Base-by-base conservation (phyloP, 2,329 filamentous ascomycete genomes). In the Massarina eburnea region DNA sequence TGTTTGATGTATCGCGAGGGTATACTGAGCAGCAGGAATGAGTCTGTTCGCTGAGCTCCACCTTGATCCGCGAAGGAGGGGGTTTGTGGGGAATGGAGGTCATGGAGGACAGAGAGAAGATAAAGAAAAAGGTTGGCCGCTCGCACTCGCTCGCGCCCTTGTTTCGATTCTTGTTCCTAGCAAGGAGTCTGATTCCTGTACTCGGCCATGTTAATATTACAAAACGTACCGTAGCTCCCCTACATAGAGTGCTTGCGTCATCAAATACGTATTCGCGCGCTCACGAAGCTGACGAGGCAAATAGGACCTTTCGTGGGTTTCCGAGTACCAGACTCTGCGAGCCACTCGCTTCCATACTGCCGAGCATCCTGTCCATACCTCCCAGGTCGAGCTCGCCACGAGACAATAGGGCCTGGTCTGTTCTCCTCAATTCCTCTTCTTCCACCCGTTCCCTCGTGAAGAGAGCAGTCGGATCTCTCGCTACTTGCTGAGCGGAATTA, bases 11-110 rank as follows among this genome's bases (percentile, higher is more conserved):
- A 60, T 71, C 75, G 75, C 75, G 71, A 71, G 72, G 70, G 71
- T 68, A 76, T 78, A 78, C 76, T 76, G 76, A 78, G 74, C 74
- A 73, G 60, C 69, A 75, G 75, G 75, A 75, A 76, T 74, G 70
- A 64, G 59, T 66, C 73, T 76, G 68, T 72, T 76, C 73, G 57
- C 72, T 71, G 70, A 72, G 74, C 76, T 77, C 76, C 74, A 78
- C 76, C 75, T 76, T 68, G 62, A 64, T 69, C 69, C 73, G 75
- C 75, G 74, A 71, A 62, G 22, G 20, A 32, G 27, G 39, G 24
- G 18, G 36, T 24, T 39, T 8, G 32, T 43, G 29, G 40, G 34
- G 27, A 39, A 21, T 10, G 7, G 20, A 10, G 15, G 42, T n/a
- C n/a, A n/a, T n/a, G n/a, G n/a, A n/a, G 30, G 6, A 32, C 33